phyloP scores from a whole-genome alignment of 441 rosid species.

The Breynia disticha region DNA sequence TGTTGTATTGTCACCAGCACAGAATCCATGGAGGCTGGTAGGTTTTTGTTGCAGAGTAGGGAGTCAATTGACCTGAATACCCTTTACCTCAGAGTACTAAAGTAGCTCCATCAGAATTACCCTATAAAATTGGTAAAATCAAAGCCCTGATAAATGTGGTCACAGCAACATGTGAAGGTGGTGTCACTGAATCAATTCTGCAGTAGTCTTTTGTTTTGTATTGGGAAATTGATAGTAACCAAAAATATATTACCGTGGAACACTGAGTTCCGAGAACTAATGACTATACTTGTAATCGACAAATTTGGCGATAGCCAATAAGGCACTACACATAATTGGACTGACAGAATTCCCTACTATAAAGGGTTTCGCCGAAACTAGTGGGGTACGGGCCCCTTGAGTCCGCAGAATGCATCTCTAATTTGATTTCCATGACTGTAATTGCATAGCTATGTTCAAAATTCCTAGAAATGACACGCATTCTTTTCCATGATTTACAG shows the following conservation, averaged over 20 bases:
- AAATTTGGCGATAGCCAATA: no score
- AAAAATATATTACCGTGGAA: no score
- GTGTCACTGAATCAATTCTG: background rate
- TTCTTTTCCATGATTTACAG: constrained; percentile 17
- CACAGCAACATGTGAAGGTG: background rate
- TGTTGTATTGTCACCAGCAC: constrained; percentile 14
- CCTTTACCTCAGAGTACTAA: background rate
- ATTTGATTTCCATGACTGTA: background rate
- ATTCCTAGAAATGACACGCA: background rate
- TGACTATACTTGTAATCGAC: no score
- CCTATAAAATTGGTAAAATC: background rate
- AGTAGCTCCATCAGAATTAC: background rate
- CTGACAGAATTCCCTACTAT: no score
- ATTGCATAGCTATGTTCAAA: background rate
- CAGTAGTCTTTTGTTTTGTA: background rate
- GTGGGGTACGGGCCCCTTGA: no score
- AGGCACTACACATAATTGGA: no score
- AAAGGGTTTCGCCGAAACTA: no score
- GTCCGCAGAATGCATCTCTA: background rate
- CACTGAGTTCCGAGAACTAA: no score
- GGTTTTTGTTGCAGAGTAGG: background rate
- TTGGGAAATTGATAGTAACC: background rate
- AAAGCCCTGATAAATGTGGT: no score
- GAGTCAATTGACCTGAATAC: constrained; percentile 4
- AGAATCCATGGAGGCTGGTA: background rate